These are phyloP conservation scores for Whalleya microplaca DNA, from an alignment of 2,329 filamentous ascomycete genomes.

Conservation along the genomic window DNA sequence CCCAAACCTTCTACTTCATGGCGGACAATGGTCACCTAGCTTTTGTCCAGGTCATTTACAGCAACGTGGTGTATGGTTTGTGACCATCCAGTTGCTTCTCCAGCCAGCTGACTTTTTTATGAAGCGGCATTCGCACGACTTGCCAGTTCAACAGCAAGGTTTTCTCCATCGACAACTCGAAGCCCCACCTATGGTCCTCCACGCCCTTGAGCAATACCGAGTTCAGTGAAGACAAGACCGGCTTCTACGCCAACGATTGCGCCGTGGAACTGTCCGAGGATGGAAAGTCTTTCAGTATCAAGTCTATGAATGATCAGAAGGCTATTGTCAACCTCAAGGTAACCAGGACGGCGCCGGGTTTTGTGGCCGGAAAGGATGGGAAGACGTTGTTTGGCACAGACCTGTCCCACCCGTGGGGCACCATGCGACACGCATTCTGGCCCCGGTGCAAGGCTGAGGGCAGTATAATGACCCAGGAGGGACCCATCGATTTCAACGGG, in stretches of 20 bases:
- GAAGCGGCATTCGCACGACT: conserved; percentile 85
- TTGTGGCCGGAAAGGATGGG: conserved; percentile 83
- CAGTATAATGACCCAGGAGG: conserved; percentile 80
- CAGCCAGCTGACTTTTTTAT: conserved; percentile 23
- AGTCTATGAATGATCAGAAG: conserved; percentile 80
- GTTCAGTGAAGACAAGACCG: conserved; percentile 81
- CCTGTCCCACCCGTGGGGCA: conserved; percentile 83
- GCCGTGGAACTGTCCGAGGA: conserved; percentile 86
- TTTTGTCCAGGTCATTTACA: conserved; percentile 93
- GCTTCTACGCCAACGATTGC: conserved; percentile 85
- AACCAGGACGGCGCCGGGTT: conserved; percentile 75
- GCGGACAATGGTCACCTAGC: conserved; percentile 76
- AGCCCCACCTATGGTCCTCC: conserved; percentile 81
- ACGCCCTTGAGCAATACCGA: conserved; percentile 77
- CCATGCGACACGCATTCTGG: conserved; percentile 94
- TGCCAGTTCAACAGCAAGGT: conserved; percentile 95
- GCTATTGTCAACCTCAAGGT: conserved; percentile 87
- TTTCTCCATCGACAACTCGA: conserved; percentile 74
- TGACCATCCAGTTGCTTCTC: conserved; percentile 9
- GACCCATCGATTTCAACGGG: conserved; percentile 81
- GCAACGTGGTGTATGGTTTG: conserved; percentile 81
- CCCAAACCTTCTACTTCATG: conserved; percentile 90
- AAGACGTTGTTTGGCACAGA: conserved; percentile 87
- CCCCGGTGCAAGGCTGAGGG: conserved; percentile 82
- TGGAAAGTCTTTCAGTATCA: conserved; percentile 82